Percentiles rank a stretch among this genome's conserved stretches.
Evolutionary conservation across 345 rosid genomes (phyloP).

Genomic region (Litchi chinensis): DNA sequence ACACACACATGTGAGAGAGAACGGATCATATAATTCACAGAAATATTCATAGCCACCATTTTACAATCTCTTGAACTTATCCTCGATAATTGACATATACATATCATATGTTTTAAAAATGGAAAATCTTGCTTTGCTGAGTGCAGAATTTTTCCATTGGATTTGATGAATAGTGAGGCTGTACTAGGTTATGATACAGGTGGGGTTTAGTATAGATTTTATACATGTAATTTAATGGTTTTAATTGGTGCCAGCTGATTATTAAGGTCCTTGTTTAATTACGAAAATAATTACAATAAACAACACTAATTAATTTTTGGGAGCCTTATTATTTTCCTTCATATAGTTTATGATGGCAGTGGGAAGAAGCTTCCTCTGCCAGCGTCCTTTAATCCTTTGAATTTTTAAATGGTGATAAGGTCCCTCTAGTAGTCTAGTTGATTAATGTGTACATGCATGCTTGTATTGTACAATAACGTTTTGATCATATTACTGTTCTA

Average conservation of each 20-base stretch:
- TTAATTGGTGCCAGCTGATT: neutral
- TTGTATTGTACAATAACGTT: neutral
- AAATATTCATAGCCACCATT: conserved; percentile 3
- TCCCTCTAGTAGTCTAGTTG: neutral
- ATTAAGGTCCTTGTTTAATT: neutral
- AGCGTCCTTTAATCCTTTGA: neutral
- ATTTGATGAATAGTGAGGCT: conserved; percentile 3
- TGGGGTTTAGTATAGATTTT: conserved; percentile 12
- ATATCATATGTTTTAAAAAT: neutral
- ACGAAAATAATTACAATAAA: neutral
- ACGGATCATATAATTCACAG: neutral
- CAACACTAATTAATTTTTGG: neutral
- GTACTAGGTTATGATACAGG: neutral
- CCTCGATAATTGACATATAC: neutral
- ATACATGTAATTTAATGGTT: neutral
- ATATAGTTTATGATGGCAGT: neutral
- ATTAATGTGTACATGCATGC: neutral
- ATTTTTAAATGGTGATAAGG: neutral
- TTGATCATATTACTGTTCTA: neutral
- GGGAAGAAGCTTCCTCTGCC: neutral
- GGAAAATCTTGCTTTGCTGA: neutral
- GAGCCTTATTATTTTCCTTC: conserved; percentile 1
- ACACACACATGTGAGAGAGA: neutral
- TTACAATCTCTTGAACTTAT: conserved; percentile 20
- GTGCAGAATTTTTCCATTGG: conserved; percentile 6